These are phyloP conservation scores for Spongospora subterranea DNA, from an alignment of 208 protist genomes.

Conservation along the genomic window DNA sequence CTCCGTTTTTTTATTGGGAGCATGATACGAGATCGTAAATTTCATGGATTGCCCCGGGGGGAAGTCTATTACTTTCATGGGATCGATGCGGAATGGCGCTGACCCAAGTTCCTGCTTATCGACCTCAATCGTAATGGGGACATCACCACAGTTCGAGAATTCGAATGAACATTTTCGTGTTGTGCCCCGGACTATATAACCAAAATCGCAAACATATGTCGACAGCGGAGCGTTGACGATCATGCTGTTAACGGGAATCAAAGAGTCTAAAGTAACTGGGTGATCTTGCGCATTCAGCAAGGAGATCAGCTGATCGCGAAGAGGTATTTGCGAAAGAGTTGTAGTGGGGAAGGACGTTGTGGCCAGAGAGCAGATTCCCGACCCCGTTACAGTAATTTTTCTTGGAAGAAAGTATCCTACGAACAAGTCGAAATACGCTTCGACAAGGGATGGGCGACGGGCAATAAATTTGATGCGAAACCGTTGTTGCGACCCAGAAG, in stretches of 20 bases:
- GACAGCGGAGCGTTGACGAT: constrained; percentile 69
- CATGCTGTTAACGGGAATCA: constrained; percentile 57
- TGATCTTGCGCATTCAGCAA: neutral
- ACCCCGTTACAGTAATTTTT: neutral
- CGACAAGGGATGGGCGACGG: constrained; percentile 74
- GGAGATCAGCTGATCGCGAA: neutral
- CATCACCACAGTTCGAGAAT: constrained; percentile 81
- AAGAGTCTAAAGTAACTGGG: neutral
- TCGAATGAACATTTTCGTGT: constrained; percentile 78
- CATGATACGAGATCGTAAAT: constrained; percentile 65
- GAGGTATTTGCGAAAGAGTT: neutral
- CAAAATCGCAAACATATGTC: constrained; percentile 89
- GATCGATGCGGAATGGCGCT: constrained; percentile 74
- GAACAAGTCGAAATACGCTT: neutral
- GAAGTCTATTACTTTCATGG: constrained; percentile 77
- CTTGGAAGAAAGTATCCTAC: neutral
- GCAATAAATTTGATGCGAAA: constrained; percentile 74
- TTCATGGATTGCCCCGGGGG: constrained; percentile 69
- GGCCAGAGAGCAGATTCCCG: neutral
- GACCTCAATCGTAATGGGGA: constrained; percentile 82
- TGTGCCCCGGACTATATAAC: constrained; percentile 86
- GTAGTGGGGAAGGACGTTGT: neutral
- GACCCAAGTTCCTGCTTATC: constrained; percentile 64
- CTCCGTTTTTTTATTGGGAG: neutral
- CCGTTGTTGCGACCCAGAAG: constrained; percentile 75